Percentiles rank a stretch among this genome's conserved stretches.
Conservation (phyloP, 768 basidiomycete genomes). For the Tricholoma furcatifolium region DNA sequence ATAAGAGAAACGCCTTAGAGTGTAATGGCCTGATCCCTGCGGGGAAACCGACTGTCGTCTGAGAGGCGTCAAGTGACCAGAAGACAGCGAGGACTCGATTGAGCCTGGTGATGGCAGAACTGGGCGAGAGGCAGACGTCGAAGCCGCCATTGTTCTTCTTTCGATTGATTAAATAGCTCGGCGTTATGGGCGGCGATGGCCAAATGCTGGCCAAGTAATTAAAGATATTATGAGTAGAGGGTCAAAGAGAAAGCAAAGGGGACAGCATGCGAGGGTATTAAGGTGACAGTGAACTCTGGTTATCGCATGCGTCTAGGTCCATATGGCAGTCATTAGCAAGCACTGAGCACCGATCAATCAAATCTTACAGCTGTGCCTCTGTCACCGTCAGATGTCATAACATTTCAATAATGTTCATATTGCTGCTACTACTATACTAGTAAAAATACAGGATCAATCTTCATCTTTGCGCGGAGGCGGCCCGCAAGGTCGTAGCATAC, state of each 20-base stretch:
- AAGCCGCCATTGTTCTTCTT: slow-evolving; percentile 16
- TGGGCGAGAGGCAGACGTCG: slow-evolving; percentile 7
- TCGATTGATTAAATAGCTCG: slow-evolving; percentile 14
- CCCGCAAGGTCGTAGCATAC: slow-evolving; percentile 94
- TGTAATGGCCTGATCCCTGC: slow-evolving; percentile 32
- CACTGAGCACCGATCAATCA: slow-evolving; percentile 14
- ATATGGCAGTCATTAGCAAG: slow-evolving; percentile 6
- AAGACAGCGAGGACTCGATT: slow-evolving; percentile 10
- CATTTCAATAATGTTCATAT: background rate
- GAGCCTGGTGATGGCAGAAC: slow-evolving; percentile 11
- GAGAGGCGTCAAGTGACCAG: slow-evolving; percentile 13
- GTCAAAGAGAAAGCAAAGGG: slow-evolving; percentile 3
- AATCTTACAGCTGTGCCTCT: slow-evolving; percentile 6
- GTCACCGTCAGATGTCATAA: slow-evolving; percentile 12
- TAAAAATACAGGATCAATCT: slow-evolving; percentile 36
- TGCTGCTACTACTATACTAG: slow-evolving; percentile 4
- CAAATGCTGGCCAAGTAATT: slow-evolving; percentile 5
- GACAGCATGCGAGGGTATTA: slow-evolving; percentile 1
- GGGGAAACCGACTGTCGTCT: slow-evolving; percentile 12
- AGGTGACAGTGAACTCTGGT: slow-evolving; percentile 11
- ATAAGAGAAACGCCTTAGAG: slow-evolving; percentile 36
- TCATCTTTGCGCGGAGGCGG: slow-evolving; percentile 91
- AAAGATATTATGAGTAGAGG: background rate
- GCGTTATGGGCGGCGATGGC: slow-evolving; percentile 2
- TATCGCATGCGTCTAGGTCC: slow-evolving; percentile 9